These are phyloP conservation scores for Colletotrichum noveboracense DNA, from an alignment of 2,329 filamentous ascomycete genomes.

Conservation along the genomic window DNA sequence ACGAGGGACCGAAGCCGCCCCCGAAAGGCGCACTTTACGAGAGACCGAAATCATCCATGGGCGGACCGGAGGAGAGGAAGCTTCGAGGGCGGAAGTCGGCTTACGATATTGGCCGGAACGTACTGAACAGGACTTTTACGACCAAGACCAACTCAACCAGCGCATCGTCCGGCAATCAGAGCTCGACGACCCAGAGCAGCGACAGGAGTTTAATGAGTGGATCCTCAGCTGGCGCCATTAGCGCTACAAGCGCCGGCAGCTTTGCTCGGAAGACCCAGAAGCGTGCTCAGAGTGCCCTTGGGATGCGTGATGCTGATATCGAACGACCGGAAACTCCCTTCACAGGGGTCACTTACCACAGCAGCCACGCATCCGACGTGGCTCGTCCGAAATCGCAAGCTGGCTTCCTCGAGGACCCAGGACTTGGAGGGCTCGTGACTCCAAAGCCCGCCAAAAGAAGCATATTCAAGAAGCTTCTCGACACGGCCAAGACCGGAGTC, in stretches of 20 bases:
- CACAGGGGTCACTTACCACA: slow-evolving; percentile 87
- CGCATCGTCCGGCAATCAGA: slow-evolving; percentile 75
- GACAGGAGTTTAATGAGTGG: slow-evolving; percentile 93
- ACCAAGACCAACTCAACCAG: slow-evolving; percentile 87
- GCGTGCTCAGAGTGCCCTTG: slow-evolving; percentile 69
- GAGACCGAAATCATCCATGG: slow-evolving; percentile 65
- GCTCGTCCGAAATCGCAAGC: slow-evolving; percentile 69
- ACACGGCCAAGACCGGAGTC: slow-evolving; percentile 91
- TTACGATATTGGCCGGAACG: slow-evolving; percentile 74
- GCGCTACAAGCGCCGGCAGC: slow-evolving; percentile 93
- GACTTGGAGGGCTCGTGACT: slow-evolving; percentile 77
- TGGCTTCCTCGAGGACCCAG: slow-evolving; percentile 70
- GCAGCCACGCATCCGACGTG: slow-evolving; percentile 76
- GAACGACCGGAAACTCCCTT: slow-evolving; percentile 69
- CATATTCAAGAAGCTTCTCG: slow-evolving; percentile 95
- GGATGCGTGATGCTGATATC: slow-evolving; percentile 59
- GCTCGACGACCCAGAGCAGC: slow-evolving; percentile 77
- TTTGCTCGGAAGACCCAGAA: slow-evolving; percentile 77
- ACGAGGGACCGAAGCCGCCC: slow-evolving; percentile 67
- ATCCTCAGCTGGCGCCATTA: slow-evolving; percentile 86
- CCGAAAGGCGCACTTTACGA: slow-evolving; percentile 58
- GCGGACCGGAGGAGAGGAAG: slow-evolving; percentile 47
- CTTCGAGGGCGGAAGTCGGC: slow-evolving; percentile 74
- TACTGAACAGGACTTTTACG: slow-evolving; percentile 81
- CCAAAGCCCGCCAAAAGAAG: slow-evolving; percentile 84